Conservation (phyloP, 2,329 filamentous ascomycete genomes). For the Blastomyces silverae region DNA sequence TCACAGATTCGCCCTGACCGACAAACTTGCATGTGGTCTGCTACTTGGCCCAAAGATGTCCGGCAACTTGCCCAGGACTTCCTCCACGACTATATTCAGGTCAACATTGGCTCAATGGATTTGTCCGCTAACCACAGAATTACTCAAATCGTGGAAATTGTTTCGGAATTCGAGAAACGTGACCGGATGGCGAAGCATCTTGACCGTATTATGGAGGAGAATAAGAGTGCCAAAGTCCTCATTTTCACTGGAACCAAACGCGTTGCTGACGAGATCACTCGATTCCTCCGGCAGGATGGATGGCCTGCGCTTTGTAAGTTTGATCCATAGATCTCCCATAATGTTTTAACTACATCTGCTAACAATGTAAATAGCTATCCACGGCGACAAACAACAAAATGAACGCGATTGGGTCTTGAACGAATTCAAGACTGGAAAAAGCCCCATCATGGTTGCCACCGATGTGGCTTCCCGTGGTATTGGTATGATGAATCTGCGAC, state of each 20-base stretch:
- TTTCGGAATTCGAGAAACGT: conserved; percentile 94
- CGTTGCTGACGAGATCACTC: conserved; percentile 94
- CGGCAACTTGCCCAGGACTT: conserved; percentile 85
- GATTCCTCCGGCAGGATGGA: conserved; percentile 93
- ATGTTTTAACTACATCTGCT: conserved; percentile 26
- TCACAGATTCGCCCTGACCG: conserved; percentile 94
- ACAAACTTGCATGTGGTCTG: conserved; percentile 99
- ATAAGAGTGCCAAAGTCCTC: conserved; percentile 77
- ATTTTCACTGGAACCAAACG: conserved; percentile 85
- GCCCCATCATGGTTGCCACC: conserved; percentile 99
- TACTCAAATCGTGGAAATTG: conserved; percentile 94
- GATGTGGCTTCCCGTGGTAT: conserved; percentile 99
- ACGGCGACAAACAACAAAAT: conserved; percentile 99
- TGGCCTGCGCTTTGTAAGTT: conserved; percentile 91
- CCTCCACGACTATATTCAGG: conserved; percentile 93
- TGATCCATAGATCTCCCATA: conserved; percentile 2
- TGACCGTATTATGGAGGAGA: conserved; percentile 96
- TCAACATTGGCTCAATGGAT: conserved; percentile 96
- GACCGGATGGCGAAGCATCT: conserved; percentile 96
- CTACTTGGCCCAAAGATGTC: conserved; percentile 98
- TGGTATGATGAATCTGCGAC: conserved; percentile 77
- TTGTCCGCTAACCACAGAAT: conserved; percentile 96
- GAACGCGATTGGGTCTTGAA: conserved; percentile 99
- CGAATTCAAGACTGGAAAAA: conserved; percentile 99
- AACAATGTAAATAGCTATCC: conserved; percentile 62